Evolutionary conservation across 345 rosid genomes (phyloP).

Genomic region (Eucalyptus marginata): DNA sequence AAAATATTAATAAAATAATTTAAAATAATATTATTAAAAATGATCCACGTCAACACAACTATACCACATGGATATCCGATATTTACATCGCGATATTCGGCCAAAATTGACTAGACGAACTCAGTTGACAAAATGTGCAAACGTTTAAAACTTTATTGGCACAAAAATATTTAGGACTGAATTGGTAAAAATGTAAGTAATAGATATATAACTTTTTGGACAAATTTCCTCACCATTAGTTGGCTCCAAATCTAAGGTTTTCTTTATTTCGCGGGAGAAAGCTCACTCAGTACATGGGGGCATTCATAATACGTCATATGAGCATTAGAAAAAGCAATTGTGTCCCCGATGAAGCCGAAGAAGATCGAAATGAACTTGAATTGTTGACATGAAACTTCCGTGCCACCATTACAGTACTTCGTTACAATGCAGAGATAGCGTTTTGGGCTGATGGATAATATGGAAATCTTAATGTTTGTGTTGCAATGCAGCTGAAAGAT

Average conservation of each 20-base stretch:
- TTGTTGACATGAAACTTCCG: background rate
- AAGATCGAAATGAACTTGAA: background rate
- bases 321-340: background rate
- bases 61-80: fast-evolving
- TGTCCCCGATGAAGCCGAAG: background rate
- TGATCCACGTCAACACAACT: fast-evolving
- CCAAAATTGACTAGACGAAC: too few species aligned
- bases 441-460: background rate
- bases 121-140: too few species aligned
- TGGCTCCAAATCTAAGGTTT: background rate
- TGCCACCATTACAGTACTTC: background rate
- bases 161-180: fast-evolving
- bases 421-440: background rate
- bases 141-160: fast-evolving
- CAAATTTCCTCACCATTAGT: background rate
- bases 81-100: fast-evolving
- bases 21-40: too few species aligned
- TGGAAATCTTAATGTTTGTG: background rate
- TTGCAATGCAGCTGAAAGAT: background rate
- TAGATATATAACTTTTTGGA: background rate
- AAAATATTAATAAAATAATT: too few species aligned
- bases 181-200: fast-evolving
- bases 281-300: background rate
- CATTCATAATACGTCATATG: background rate
- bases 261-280: background rate